Conservation (phyloP, 106 monocot species). For the Phalaenopsis aphrodite region DNA sequence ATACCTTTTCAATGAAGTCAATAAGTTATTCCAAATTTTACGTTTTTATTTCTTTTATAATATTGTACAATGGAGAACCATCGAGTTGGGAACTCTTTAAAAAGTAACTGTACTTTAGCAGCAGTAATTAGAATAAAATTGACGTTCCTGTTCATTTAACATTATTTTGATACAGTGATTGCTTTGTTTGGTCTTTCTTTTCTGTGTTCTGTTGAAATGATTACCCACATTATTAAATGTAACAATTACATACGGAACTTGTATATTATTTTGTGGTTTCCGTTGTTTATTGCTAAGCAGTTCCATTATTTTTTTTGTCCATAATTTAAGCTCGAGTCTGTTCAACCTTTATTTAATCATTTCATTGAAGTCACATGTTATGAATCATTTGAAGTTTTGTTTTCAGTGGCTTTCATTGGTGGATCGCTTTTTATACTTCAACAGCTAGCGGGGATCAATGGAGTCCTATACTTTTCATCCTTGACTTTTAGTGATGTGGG, state of each 20-base stretch:
- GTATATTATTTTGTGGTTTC: not conserved
- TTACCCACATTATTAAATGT: not conserved
- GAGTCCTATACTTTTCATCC: conserved; percentile 87
- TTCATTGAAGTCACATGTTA: not conserved
- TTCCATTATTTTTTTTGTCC: not conserved
- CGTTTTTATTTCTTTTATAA: not conserved
- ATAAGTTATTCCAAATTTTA: not conserved
- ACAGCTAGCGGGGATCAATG: conserved; percentile 95
- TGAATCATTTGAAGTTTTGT: conserved; percentile 2
- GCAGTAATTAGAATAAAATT: not conserved
- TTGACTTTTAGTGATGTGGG: conserved; percentile 87
- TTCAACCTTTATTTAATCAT: not conserved
- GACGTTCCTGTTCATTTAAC: not conserved
- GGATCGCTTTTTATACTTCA: conserved; percentile 83
- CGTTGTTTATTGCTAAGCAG: not conserved
- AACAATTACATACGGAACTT: not conserved
- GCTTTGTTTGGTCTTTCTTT: not conserved
- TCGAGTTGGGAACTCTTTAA: not conserved
- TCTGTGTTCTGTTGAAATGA: not conserved
- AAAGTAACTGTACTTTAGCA: not conserved
- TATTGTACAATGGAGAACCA: not conserved
- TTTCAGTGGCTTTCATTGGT: conserved; percentile 87
- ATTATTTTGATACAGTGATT: not conserved
- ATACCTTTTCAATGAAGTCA: not conserved
- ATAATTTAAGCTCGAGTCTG: not conserved